Evolutionary conservation across 2,329 filamentous ascomycete species (phyloP).

Genomic region (Aspergillus pseudoviridinutans): DNA sequence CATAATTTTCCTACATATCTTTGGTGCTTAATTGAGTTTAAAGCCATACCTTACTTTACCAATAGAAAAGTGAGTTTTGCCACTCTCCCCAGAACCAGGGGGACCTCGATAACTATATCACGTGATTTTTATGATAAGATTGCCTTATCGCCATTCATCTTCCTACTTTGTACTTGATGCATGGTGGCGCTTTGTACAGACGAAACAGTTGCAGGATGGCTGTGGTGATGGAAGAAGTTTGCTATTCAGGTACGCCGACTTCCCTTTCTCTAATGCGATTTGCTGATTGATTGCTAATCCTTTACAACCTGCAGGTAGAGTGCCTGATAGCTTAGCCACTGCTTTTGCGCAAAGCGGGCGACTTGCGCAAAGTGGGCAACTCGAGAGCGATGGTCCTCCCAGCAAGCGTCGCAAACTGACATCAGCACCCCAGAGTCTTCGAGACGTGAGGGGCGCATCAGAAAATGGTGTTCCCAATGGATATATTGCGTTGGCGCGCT

Average conservation of each 20-base stretch:
- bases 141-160: background rate
- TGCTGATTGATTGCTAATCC: slow-evolving; percentile 1
- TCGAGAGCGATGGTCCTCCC: slow-evolving; percentile 16
- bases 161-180: slow-evolving; percentile 1
- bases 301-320: slow-evolving; percentile 14
- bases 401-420: slow-evolving; percentile 32
- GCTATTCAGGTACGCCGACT: slow-evolving; percentile 9
- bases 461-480: slow-evolving; percentile 18
- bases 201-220: slow-evolving; percentile 12
- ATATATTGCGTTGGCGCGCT: slow-evolving; percentile 31
- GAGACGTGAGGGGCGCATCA: slow-evolving; percentile 13
- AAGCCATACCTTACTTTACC: background rate
- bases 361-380: slow-evolving; percentile 14
- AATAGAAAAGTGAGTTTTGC: background rate
- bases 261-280: background rate
- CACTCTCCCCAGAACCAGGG: background rate
- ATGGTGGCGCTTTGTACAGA: slow-evolving; percentile 1
- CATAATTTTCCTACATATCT: background rate
- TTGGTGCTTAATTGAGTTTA: background rate
- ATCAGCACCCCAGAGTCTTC: slow-evolving; percentile 15
- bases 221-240: slow-evolving; percentile 8
- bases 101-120: slow-evolving; percentile 9
- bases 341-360: slow-evolving; percentile 17
- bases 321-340: slow-evolving; percentile 21
- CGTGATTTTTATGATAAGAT: slow-evolving; percentile 15